phyloP scores from a whole-genome alignment of 805 yeast species.

The Wickerhamomyces bovis region DNA sequence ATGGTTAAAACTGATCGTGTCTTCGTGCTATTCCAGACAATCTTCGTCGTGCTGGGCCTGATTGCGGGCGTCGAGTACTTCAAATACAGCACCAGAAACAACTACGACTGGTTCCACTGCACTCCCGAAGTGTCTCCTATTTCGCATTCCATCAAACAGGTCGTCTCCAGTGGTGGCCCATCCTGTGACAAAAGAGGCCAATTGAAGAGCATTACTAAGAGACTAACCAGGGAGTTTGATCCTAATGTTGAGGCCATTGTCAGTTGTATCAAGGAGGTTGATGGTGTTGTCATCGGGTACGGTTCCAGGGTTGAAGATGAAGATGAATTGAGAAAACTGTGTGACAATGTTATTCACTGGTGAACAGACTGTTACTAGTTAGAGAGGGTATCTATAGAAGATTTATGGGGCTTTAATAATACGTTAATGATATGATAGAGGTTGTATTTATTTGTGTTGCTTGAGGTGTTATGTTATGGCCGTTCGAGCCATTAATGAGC shows the following conservation, averaged over 20 bases:
- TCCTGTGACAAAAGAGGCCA: slow-evolving; percentile 41
- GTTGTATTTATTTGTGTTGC: not conserved
- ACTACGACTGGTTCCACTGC: slow-evolving; percentile 42
- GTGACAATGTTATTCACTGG: slow-evolving; percentile 25
- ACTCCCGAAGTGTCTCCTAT: slow-evolving; percentile 26
- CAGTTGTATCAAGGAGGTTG: slow-evolving; percentile 33
- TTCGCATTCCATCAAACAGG: slow-evolving; percentile 21
- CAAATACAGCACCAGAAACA: slow-evolving; percentile 32
- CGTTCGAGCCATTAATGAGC: too few relatives aligned
- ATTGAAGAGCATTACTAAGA: slow-evolving; percentile 32
- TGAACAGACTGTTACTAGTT: too few relatives aligned
- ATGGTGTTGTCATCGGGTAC: slow-evolving; percentile 16
- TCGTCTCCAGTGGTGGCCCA: slow-evolving; percentile 36
- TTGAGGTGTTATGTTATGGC: not conserved
- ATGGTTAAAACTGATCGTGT: slow-evolving; percentile 14
- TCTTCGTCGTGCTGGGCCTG: slow-evolving; percentile 24
- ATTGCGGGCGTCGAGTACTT: slow-evolving; percentile 39
- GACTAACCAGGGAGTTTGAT: slow-evolving; percentile 33
- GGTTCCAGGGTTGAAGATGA: slow-evolving; percentile 15
- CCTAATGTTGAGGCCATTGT: slow-evolving; percentile 30
- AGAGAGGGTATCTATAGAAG: not conserved
- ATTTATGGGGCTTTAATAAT: not conserved
- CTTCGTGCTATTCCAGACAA: slow-evolving; percentile 24
- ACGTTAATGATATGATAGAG: not conserved
- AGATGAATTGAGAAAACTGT: slow-evolving; percentile 7